phyloP scores from a whole-genome alignment of 495 filamentous ascomycete genomes.

The Hyaloscypha variabilis region DNA sequence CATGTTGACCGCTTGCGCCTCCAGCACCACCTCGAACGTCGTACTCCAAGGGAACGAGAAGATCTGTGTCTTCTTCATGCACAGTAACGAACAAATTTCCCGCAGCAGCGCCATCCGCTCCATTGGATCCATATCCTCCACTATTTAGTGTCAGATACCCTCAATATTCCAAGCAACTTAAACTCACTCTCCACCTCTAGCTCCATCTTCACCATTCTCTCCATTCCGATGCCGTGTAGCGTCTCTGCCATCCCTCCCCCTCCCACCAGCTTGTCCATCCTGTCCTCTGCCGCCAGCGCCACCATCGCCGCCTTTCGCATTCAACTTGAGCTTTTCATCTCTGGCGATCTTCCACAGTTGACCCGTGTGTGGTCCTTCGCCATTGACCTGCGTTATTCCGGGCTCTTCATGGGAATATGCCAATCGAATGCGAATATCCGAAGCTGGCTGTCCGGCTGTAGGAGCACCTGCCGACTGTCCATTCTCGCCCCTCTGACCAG shows the following conservation, averaged over 20 bases:
- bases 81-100: slow-evolving; percentile 35
- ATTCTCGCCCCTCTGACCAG: not conserved
- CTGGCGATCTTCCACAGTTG: slow-evolving; percentile 33
- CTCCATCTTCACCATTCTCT: slow-evolving; percentile 34
- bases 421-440: slow-evolving; percentile 22
- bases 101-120: slow-evolving; percentile 37
- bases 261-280: slow-evolving; percentile 36
- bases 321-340: slow-evolving; percentile 32
- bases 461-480: slow-evolving; percentile 11
- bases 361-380: slow-evolving; percentile 28
- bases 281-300: slow-evolving; percentile 40
- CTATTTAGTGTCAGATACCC: slow-evolving; percentile 15
- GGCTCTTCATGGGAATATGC: slow-evolving; percentile 20
- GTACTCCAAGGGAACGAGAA: slow-evolving; percentile 29
- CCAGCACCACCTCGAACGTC: slow-evolving; percentile 29
- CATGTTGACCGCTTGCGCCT: slow-evolving; percentile 33
- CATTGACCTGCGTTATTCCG: slow-evolving; percentile 22
- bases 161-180: not conserved
- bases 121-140: slow-evolving; percentile 32
- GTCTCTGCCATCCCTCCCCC: slow-evolving; percentile 33
- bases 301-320: slow-evolving; percentile 37
- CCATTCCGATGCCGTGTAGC: slow-evolving; percentile 35
- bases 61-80: slow-evolving; percentile 35
- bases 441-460: slow-evolving; percentile 8
- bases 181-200: slow-evolving; percentile 36